A percentile compares a stretch with the other conserved stretches of the same genome.
Evolutionary conservation across 75 land plant species (phyloP).

Genomic region (Pinus tabuliformis): DNA sequence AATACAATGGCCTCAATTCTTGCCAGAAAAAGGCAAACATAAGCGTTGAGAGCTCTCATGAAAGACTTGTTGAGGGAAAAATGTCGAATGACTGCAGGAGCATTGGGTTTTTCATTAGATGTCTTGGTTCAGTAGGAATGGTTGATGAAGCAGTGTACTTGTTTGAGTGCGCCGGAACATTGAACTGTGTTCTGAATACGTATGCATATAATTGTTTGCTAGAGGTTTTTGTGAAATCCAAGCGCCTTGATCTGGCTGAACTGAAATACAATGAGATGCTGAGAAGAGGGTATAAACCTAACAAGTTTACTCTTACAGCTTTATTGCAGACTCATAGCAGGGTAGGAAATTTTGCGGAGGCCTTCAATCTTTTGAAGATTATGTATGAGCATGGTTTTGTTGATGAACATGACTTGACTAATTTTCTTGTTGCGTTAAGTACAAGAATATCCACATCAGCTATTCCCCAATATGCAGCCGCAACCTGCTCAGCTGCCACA

Average conservation of each 20-base stretch:
- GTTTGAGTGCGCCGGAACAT: slow-evolving; percentile 33
- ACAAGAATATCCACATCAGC: too few species aligned
- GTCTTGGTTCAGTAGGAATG: slow-evolving; percentile 41
- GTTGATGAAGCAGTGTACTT: slow-evolving; percentile 36
- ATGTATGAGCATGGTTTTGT: slow-evolving; percentile 33
- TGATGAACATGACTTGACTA: slow-evolving; percentile 34
- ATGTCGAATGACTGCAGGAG: slow-evolving; percentile 39
- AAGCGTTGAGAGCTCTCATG: slow-evolving; percentile 23
- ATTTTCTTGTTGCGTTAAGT: slow-evolving; percentile 32
- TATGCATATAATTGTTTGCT: slow-evolving; percentile 61
- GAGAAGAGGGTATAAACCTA: slow-evolving; percentile 16
- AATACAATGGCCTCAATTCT: slow-evolving; percentile 53
- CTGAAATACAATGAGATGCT: slow-evolving; percentile 44
- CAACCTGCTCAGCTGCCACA: too few species aligned
- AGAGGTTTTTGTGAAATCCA: slow-evolving; percentile 33
- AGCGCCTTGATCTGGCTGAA: slow-evolving; percentile 32
- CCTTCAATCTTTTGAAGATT: slow-evolving; percentile 24
- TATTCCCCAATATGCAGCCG: too few species aligned
- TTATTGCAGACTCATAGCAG: slow-evolving; percentile 46
- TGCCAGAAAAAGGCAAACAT: slow-evolving; percentile 26
- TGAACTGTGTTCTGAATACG: slow-evolving; percentile 38
- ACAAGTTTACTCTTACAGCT: slow-evolving; percentile 46
- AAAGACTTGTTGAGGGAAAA: slow-evolving; percentile 21
- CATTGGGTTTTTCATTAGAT: slow-evolving; percentile 61
- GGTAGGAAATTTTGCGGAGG: slow-evolving; percentile 33